Evolutionary conservation across 805 yeast species (phyloP).

Genomic region (Priceomyces carsonii): DNA sequence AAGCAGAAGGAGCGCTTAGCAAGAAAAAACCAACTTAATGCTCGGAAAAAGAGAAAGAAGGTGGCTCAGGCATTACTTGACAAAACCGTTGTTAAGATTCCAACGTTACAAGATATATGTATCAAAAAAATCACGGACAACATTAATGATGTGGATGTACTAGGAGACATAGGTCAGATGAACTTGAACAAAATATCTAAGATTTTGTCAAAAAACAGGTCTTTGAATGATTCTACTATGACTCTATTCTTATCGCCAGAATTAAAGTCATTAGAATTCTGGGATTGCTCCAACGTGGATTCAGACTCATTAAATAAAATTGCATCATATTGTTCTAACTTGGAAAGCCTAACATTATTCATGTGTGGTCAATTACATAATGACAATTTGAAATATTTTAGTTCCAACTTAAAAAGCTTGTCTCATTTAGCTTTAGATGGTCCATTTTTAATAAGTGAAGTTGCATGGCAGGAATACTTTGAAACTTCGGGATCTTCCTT

Average conservation of each 20-base stretch:
- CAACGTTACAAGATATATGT: conserved; percentile 81
- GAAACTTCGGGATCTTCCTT: conserved; percentile 55
- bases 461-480: conserved; percentile 77
- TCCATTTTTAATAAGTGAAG: conserved; percentile 78
- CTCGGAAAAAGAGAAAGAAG: conserved; percentile 73
- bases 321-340: conserved; percentile 75
- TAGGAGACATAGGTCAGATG: conserved; percentile 82
- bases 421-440: conserved; percentile 74
- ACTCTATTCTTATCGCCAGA: conserved; percentile 69
- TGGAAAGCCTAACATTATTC: conserved; percentile 63
- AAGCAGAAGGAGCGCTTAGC: conserved; percentile 45
- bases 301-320: conserved; percentile 65
- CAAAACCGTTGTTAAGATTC: conserved; percentile 58
- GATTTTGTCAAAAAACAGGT: conserved; percentile 80
- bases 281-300: conserved; percentile 89
- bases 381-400: conserved; percentile 65
- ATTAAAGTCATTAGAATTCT: conserved; percentile 61
- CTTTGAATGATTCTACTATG: conserved; percentile 71
- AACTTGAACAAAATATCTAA: conserved; percentile 72
- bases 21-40: conserved; percentile 56
- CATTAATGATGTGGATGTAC: conserved; percentile 72
- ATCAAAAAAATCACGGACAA: conserved; percentile 64
- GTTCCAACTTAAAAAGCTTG: conserved; percentile 57
- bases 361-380: conserved; percentile 95
- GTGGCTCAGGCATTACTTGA: conserved; percentile 85